phyloP scores from a whole-genome alignment of 371 early-diverging fungal species.

The Apophysomyces variabilis region DNA sequence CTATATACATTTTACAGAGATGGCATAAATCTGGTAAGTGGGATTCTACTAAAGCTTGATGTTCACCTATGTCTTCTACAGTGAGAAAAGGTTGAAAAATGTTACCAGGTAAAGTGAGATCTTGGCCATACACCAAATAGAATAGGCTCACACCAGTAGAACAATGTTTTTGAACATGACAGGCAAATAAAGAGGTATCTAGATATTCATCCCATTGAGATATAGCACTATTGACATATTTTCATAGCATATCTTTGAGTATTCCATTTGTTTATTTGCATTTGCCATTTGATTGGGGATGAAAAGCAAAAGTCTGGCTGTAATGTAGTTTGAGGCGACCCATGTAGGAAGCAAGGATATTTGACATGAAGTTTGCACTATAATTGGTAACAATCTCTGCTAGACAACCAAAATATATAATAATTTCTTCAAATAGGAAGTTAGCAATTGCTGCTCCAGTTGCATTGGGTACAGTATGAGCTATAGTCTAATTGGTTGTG shows the following conservation, averaged over 20 bases:
- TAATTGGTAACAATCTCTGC: background rate
- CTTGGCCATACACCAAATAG: conserved; percentile 15
- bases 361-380: conserved; percentile 11
- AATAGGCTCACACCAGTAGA: conserved; percentile 11
- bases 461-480: conserved; percentile 36
- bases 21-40: background rate
- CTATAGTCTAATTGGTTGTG: conserved; percentile 41
- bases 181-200: conserved; percentile 16
- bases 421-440: conserved; percentile 37
- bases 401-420: background rate
- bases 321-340: conserved; percentile 2
- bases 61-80: no score
- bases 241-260: conserved; percentile 19
- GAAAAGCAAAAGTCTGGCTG: conserved; percentile 18
- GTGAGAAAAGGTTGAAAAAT: conserved; percentile 5
- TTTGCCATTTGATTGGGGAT: conserved; percentile 22
- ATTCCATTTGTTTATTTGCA: conserved; percentile 21
- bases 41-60: background rate
- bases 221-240: conserved; percentile 25
- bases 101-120: conserved; percentile 13
- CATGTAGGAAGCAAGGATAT: conserved; percentile 3
- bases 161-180: conserved; percentile 9
- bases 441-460: conserved; percentile 33
- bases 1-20: background rate
- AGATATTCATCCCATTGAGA: conserved; percentile 21